These are phyloP conservation scores for Sapria himalayana DNA, from an alignment of 345 rosid species.

Conservation along the genomic window DNA sequence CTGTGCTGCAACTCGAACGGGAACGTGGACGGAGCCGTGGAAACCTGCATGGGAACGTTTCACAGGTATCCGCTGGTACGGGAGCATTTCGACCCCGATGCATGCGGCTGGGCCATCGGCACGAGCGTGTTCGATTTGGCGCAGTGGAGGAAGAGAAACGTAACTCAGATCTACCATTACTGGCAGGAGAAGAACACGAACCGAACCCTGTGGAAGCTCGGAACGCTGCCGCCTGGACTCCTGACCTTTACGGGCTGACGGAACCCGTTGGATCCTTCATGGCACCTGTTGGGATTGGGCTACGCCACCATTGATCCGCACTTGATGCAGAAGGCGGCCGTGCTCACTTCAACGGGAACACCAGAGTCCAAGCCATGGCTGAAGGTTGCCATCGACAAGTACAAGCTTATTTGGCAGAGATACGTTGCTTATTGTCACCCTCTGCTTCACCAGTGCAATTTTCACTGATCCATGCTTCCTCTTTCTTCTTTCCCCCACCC, in stretches of 20 bases:
- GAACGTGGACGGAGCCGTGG: slow-evolving; percentile 90
- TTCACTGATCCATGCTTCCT: too few relatives aligned
- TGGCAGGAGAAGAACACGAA: slow-evolving; percentile 88
- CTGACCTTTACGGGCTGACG: slow-evolving; percentile 79
- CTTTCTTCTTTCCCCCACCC: too few relatives aligned
- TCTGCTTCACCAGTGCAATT: slow-evolving; percentile 69
- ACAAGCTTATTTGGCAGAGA: slow-evolving; percentile 88
- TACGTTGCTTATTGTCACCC: slow-evolving; percentile 69
- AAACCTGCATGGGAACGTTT: slow-evolving; percentile 94
- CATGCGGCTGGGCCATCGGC: slow-evolving; percentile 96
- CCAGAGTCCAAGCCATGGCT: slow-evolving; percentile 93
- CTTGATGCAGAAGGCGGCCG: slow-evolving; percentile 74
- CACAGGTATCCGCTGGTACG: slow-evolving; percentile 85
- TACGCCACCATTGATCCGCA: slow-evolving; percentile 64
- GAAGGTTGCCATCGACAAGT: slow-evolving; percentile 89
- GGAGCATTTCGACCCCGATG: slow-evolving; percentile 80
- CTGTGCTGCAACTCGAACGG: slow-evolving; percentile 52
- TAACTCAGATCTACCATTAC: slow-evolving; percentile 70
- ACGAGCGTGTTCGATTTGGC: slow-evolving; percentile 82
- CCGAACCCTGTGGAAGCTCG: slow-evolving; percentile 80
- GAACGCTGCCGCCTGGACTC: slow-evolving; percentile 80
- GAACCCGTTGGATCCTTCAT: slow-evolving; percentile 50
- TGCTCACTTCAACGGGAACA: slow-evolving; percentile 82
- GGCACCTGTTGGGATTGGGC: slow-evolving; percentile 91
- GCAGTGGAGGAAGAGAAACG: slow-evolving; percentile 80